Evolutionary conservation across 2,329 filamentous ascomycete genomes (phyloP), one percentile per base, ranked within the genome.

Genomic region (Botrytis medusae): DNA sequence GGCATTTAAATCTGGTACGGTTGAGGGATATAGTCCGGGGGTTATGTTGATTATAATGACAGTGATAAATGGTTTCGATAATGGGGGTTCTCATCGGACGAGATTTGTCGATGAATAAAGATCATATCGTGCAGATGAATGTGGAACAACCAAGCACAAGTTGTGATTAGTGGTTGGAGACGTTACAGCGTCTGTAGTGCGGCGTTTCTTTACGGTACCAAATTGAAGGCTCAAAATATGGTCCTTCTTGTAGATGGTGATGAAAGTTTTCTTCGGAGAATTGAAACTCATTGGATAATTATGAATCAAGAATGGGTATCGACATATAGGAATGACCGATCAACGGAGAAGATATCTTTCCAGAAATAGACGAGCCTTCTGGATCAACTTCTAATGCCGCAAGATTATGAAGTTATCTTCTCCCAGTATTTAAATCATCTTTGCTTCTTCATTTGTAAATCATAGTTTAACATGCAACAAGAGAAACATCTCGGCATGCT

Each of bases 101-200:
- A 51, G 0, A n/a, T 2, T n/a, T 14, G 0, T 2, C 10, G 4
- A 2, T n/a, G 4, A 51, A 6, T 0, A n/a, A 51, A 14, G 48
- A n/a, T n/a, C 4, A 6, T 51, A 1, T 51, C 48, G 25, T 6
- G 25, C 48, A 0, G 10, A 4, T 51, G 48, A 14, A 14, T 51
- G 0, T 2, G 48, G 25, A n/a, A 12, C 48, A 2, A 25, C 48
- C 48, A n/a, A n/a, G 25, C 0, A 14, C 14, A 51, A n/a, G 25
- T 6, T 14, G 22, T 2, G 48, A 51, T 22, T 25, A n/a, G 1
- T 51, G 2, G 37, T 37, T 37, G 37, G 37, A 37, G 37, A 9
- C 37, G 9, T 37, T 37, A 37, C 9, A 8, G 37, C 9, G 9
- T 37, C 34, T 37, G 5, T 37, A 6, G 34, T 37, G 5, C 7